Evolutionary conservation across 495 filamentous ascomycete species (phyloP).

Genomic region (Xylaria nigripes): DNA sequence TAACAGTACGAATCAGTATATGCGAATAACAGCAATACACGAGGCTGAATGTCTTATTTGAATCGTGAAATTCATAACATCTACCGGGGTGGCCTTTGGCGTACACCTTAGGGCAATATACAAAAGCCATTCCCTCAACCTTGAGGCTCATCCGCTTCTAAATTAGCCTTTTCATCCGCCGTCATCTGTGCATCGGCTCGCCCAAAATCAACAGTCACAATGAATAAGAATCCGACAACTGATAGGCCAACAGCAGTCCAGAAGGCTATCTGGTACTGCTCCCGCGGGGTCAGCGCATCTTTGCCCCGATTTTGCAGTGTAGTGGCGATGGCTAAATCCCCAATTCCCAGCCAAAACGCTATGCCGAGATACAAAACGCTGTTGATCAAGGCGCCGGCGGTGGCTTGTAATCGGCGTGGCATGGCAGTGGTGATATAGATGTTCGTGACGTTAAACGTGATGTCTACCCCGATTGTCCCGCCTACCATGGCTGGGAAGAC

Average conservation of each 20-base stretch:
- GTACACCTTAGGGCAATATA: too few relatives aligned
- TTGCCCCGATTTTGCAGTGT: constrained; percentile 34
- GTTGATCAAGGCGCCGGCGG: constrained; percentile 59
- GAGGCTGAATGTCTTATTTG: too few relatives aligned
- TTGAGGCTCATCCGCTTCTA: neutral
- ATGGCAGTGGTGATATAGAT: constrained; percentile 76
- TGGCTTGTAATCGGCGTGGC: constrained; percentile 60
- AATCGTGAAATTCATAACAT: too few relatives aligned
- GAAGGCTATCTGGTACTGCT: constrained; percentile 57
- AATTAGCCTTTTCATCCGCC: constrained; percentile 50
- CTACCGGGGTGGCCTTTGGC: too few relatives aligned
- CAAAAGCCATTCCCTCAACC: too few relatives aligned
- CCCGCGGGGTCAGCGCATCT: constrained; percentile 30
- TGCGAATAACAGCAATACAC: too few relatives aligned
- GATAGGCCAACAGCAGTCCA: constrained; percentile 58
- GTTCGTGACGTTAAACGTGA: constrained; percentile 75
- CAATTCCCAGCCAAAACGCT: constrained; percentile 68
- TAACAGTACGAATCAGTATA: too few relatives aligned
- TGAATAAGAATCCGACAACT: constrained; percentile 46
- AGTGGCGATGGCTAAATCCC: constrained; percentile 54
- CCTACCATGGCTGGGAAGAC: constrained; percentile 79
- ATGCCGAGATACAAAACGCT: constrained; percentile 67
- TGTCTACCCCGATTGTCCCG: constrained; percentile 73
- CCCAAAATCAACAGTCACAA: constrained; percentile 56
- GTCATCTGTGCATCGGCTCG: constrained; percentile 63